Conservation (phyloP, 163 green algal species). For the Prototheca stagnorum region DNA sequence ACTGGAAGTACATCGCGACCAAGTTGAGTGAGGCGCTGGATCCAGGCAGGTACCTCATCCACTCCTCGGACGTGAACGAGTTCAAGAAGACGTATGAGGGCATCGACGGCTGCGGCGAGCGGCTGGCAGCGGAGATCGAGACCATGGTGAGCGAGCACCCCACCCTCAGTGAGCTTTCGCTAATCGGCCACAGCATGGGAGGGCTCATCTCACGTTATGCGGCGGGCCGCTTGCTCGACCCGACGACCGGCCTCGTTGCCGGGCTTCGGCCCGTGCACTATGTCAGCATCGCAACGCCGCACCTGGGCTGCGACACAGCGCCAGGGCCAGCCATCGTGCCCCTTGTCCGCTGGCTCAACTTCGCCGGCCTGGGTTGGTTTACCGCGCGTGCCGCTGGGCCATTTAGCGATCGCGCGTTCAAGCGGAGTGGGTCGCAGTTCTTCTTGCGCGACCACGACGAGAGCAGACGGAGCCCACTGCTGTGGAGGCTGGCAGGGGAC, state of each 20-base stretch:
- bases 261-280: slow-evolving; percentile 53
- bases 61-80: slow-evolving; percentile 30
- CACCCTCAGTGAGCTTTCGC: slow-evolving; percentile 36
- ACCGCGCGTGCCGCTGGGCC: too few species aligned
- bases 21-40: slow-evolving; percentile 21
- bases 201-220: slow-evolving; percentile 42
- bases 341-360: too few species aligned
- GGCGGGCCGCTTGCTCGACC: slow-evolving; percentile 32
- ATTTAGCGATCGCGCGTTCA: slow-evolving; percentile 11
- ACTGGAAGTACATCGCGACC: slow-evolving; percentile 50
- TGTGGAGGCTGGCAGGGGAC: not conserved
- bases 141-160: slow-evolving; percentile 29
- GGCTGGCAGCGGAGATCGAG: slow-evolving; percentile 56
- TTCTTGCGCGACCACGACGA: slow-evolving; percentile 41
- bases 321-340: not conserved
- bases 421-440: slow-evolving; percentile 45
- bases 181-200: slow-evolving; percentile 57
- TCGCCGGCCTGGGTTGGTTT: too few species aligned
- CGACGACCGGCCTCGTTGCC: slow-evolving; percentile 17
- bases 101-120: slow-evolving; percentile 59
- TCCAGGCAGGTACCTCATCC: slow-evolving; percentile 4
- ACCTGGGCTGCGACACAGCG: slow-evolving; percentile 46
- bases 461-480: not conserved
- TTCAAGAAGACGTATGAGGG: slow-evolving; percentile 53
- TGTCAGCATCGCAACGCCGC: slow-evolving; percentile 62